Conservation (phyloP, 352 stramenopile genomes). For the Phytophthora uliginosa region DNA sequence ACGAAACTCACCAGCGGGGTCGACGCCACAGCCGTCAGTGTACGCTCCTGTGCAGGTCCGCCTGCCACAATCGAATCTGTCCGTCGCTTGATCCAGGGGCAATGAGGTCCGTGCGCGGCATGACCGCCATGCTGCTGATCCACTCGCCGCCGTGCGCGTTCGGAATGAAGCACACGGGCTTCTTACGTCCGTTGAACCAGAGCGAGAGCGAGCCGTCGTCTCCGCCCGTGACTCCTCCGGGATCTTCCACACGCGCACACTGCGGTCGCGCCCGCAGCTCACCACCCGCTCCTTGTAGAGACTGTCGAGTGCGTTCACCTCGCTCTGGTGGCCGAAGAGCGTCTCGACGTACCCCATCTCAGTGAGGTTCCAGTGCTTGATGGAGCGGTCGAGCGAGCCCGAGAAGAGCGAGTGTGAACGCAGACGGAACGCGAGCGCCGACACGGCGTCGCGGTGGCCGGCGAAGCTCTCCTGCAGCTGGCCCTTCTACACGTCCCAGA, state of each 20-base stretch:
- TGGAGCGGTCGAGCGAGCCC: slow-evolving; percentile 92
- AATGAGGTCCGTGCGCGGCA: slow-evolving; percentile 92
- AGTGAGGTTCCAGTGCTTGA: slow-evolving; percentile 97
- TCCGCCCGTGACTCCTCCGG: slow-evolving; percentile 93
- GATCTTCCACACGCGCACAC: slow-evolving; percentile 97
- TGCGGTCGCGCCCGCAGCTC: slow-evolving; percentile 92
- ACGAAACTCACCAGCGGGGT: slow-evolving; percentile 83
- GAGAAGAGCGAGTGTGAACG: slow-evolving; percentile 94
- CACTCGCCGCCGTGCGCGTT: slow-evolving; percentile 93
- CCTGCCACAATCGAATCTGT: slow-evolving; percentile 93
- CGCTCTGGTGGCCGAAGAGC: slow-evolving; percentile 94
- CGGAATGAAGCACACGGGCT: slow-evolving; percentile 85
- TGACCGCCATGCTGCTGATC: slow-evolving; percentile 92
- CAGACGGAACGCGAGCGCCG: slow-evolving; percentile 88
- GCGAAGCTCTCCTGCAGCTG: slow-evolving; percentile 90
- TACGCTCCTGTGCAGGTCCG: slow-evolving; percentile 79
- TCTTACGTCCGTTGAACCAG: slow-evolving; percentile 96
- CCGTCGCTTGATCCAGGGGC: slow-evolving; percentile 93
- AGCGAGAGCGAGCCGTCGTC: slow-evolving; percentile 92
- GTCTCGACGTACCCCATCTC: slow-evolving; percentile 97
- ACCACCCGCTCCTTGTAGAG: slow-evolving; percentile 93
- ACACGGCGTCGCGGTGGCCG: slow-evolving; percentile 92
- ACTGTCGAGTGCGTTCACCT: slow-evolving; percentile 93
- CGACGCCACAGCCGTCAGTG: slow-evolving; percentile 70
- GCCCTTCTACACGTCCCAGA: slow-evolving; percentile 87